These are phyloP conservation scores for Chalciporus pseudorubinellus DNA, from an alignment of 768 basidiomycete species.

Conservation along the genomic window DNA sequence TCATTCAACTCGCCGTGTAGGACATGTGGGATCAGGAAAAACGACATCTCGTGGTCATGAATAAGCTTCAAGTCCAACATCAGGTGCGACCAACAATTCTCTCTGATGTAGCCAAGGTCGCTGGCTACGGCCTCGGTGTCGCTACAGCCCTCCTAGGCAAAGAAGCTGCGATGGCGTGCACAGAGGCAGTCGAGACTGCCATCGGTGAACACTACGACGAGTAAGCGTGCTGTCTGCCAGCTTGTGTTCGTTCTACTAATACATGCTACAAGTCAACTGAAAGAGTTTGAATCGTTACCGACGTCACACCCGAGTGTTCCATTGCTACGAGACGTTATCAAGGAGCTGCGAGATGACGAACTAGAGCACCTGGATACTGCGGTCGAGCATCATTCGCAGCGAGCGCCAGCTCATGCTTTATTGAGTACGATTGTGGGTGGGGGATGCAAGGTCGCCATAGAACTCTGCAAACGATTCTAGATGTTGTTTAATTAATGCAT, in stretches of 20 bases:
- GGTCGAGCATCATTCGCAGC: constrained; percentile 82
- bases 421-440: constrained; percentile 80
- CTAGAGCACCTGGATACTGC: constrained; percentile 92
- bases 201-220: constrained; percentile 99
- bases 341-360: constrained; percentile 91
- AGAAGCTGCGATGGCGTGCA: constrained; percentile 97
- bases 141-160: constrained; percentile 84
- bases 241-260: constrained; percentile 3
- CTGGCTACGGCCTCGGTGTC: constrained; percentile 84
- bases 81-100: constrained; percentile 79
- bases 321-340: constrained; percentile 66
- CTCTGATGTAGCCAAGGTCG: constrained; percentile 80
- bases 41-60: constrained; percentile 85
- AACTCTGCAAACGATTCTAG: constrained; percentile 80
- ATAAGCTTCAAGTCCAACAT: constrained; percentile 82
- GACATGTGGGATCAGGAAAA: constrained; percentile 98
- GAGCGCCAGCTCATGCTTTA: constrained; percentile 88
- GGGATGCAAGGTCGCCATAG: constrained; percentile 89
- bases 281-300: constrained; percentile 61
- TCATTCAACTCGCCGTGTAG: constrained; percentile 39
- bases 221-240: constrained; percentile 48
- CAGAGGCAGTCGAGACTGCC: constrained; percentile 95
- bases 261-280: constrained; percentile 63
- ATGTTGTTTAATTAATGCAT: not conserved
- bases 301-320: constrained; percentile 76